Evolutionary conservation across 2,329 filamentous ascomycete species (phyloP).

Genomic region (Exserohilum turcica): DNA sequence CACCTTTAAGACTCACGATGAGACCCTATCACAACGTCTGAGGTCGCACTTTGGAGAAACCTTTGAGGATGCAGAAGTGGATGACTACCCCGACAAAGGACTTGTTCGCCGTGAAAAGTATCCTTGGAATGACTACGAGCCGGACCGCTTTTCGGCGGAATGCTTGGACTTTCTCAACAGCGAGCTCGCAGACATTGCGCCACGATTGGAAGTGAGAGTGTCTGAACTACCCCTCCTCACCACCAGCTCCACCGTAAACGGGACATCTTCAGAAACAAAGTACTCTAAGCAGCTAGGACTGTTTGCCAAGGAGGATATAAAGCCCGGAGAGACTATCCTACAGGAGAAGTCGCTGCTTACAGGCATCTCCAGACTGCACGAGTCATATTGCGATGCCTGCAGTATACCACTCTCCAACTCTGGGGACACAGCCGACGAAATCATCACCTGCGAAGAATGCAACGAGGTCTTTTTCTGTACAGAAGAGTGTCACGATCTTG

Average conservation of each 20-base stretch:
- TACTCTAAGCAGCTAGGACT: slow-evolving; percentile 82
- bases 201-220: slow-evolving; percentile 79
- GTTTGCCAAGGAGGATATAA: slow-evolving; percentile 83
- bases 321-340: slow-evolving; percentile 75
- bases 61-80: slow-evolving; percentile 54
- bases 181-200: slow-evolving; percentile 70
- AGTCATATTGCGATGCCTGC: slow-evolving; percentile 88
- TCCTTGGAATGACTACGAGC: slow-evolving; percentile 67
- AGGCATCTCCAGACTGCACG: slow-evolving; percentile 85
- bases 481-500: slow-evolving; percentile 60
- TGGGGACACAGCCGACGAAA: slow-evolving; percentile 13
- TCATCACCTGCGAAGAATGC: slow-evolving; percentile 60
- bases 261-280: slow-evolving; percentile 57
- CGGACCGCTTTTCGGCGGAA: slow-evolving; percentile 60
- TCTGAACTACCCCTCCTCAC: slow-evolving; percentile 74
- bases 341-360: slow-evolving; percentile 85
- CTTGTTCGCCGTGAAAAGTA: slow-evolving; percentile 70
- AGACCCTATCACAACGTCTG: slow-evolving; percentile 53
- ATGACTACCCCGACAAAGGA: slow-evolving; percentile 70
- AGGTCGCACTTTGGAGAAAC: slow-evolving; percentile 28
- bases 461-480: slow-evolving; percentile 66
- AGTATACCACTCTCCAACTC: slow-evolving; percentile 68
- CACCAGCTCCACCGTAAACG: background rate
- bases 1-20: slow-evolving; percentile 61
- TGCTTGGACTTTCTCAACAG: slow-evolving; percentile 72